Percentiles rank a stretch among this genome's conserved stretches.
Evolutionary conservation across 345 rosid genomes (phyloP).

Genomic region (Dipteronia sinensis): DNA sequence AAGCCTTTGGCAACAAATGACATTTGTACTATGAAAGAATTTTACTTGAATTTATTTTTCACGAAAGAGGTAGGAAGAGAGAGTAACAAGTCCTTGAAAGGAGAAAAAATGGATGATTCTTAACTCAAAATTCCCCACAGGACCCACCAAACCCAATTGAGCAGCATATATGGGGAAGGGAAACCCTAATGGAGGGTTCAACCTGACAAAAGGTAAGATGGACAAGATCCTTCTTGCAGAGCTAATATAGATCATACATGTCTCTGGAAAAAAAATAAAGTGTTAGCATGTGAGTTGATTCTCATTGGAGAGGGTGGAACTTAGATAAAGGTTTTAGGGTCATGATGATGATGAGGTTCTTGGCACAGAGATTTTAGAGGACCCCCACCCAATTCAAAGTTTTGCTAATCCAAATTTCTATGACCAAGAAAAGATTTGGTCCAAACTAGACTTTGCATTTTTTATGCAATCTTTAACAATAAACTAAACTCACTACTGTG

Average conservation of each 20-base stretch:
- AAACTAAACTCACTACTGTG: not conserved
- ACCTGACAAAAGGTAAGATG: slow-evolving; percentile 47
- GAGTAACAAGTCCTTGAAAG: slow-evolving; percentile 30
- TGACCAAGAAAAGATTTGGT: slow-evolving; percentile 41
- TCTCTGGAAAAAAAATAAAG: slow-evolving; percentile 32
- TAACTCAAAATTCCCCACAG: slow-evolving; percentile 20
- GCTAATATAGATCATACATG: slow-evolving; percentile 37
- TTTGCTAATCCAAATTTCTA: slow-evolving; percentile 16
- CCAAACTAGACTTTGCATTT: slow-evolving; percentile 17
- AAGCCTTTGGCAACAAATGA: not conserved
- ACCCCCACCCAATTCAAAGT: not conserved
- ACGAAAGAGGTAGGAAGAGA: not conserved
- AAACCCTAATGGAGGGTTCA: slow-evolving; percentile 35
- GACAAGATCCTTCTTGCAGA: slow-evolving; percentile 39
- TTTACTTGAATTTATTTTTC: not conserved
- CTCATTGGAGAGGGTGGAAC: slow-evolving; percentile 35
- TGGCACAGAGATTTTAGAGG: slow-evolving; percentile 26
- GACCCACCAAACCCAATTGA: slow-evolving; percentile 21
- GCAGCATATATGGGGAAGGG: slow-evolving; percentile 14
- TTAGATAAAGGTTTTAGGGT: slow-evolving; percentile 16
- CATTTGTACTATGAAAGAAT: slow-evolving; percentile 3
- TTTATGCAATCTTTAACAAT: slow-evolving; percentile 22
- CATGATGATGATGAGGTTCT: slow-evolving; percentile 17
- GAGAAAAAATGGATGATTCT: slow-evolving; percentile 40
- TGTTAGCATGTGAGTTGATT: slow-evolving; percentile 48